phyloP scores from a whole-genome alignment of 2,329 filamentous ascomycete species.

The Drechmeria coniospora region DNA sequence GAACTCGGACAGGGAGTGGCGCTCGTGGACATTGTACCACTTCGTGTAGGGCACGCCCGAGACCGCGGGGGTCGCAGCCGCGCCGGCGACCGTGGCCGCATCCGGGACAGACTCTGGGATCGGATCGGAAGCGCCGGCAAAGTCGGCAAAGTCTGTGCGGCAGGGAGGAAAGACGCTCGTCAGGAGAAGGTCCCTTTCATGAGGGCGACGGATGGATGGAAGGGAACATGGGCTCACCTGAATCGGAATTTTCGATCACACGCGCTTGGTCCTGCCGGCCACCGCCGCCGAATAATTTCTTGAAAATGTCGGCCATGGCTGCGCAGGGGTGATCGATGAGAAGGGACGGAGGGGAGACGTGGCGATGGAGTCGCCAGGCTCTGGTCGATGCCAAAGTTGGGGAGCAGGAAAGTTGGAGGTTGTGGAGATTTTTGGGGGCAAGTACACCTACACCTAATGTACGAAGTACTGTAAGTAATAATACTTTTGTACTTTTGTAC shows the following conservation, averaged over 20 bases:
- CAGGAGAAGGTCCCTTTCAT: too few species aligned
- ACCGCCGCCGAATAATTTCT: slow-evolving; percentile 53
- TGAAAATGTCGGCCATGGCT: slow-evolving; percentile 44
- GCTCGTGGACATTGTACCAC: slow-evolving; percentile 96
- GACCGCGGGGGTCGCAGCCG: slow-evolving; percentile 28
- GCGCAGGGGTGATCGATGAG: slow-evolving; percentile 10
- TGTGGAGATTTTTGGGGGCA: background rate
- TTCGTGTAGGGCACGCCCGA: slow-evolving; percentile 60
- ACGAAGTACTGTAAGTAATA: too few species aligned
- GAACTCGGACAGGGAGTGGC: slow-evolving; percentile 72
- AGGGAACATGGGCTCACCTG: slow-evolving; percentile 41
- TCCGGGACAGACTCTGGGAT: slow-evolving; percentile 32
- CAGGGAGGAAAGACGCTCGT: background rate
- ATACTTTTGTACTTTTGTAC: too few species aligned
- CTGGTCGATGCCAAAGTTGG: too few species aligned
- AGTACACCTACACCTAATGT: too few species aligned
- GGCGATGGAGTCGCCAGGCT: background rate
- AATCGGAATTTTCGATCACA: slow-evolving; percentile 36
- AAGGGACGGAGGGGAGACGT: slow-evolving; percentile 1
- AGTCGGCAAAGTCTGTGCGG: slow-evolving; percentile 92
- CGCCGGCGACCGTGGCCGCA: slow-evolving; percentile 29
- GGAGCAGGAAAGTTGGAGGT: slow-evolving; percentile 3
- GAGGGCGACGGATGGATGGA: slow-evolving; percentile 1
- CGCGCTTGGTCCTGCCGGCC: slow-evolving; percentile 37
- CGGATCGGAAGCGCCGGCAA: slow-evolving; percentile 62